These are phyloP conservation scores for Canna indica DNA, from an alignment of 176 grass and related monocot species.

Conservation along the genomic window DNA sequence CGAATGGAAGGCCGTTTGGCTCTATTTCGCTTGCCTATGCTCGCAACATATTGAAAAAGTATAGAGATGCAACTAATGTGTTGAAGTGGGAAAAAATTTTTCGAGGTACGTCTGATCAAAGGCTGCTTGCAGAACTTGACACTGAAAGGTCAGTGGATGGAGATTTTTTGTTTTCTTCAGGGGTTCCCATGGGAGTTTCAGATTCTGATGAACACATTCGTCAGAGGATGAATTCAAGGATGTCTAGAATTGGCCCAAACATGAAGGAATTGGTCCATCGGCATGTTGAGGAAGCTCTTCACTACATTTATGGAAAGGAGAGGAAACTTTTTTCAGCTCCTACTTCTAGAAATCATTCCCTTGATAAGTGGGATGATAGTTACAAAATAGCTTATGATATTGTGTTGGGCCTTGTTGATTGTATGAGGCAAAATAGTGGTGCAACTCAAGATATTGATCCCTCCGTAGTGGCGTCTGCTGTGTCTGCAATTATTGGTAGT, in stretches of 20 bases:
- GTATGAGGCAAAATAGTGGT: slow-evolving; percentile 65
- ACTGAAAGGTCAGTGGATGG: slow-evolving; percentile 65
- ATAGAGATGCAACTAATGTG: slow-evolving; percentile 64
- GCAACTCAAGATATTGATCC: slow-evolving; percentile 61
- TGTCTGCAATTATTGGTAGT: slow-evolving; percentile 77
- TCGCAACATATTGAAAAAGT: slow-evolving; percentile 80
- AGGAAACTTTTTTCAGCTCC: slow-evolving; percentile 31
- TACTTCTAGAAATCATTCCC: slow-evolving; percentile 35
- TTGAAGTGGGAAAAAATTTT: slow-evolving; percentile 84
- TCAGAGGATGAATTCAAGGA: slow-evolving; percentile 69
- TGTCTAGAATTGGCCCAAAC: slow-evolving; percentile 49
- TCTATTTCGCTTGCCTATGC: slow-evolving; percentile 67
- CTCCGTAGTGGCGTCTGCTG: slow-evolving; percentile 62
- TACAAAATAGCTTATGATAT: slow-evolving; percentile 88
- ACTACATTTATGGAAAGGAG: slow-evolving; percentile 72
- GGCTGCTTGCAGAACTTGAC: slow-evolving; percentile 85
- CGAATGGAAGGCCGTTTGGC: slow-evolving; percentile 47
- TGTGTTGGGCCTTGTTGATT: slow-evolving; percentile 58
- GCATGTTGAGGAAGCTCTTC: slow-evolving; percentile 49
- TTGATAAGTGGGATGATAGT: slow-evolving; percentile 70
- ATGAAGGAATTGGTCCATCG: slow-evolving; percentile 95
- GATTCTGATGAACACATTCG: slow-evolving; percentile 75
- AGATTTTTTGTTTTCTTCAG: slow-evolving; percentile 53
- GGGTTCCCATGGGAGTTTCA: slow-evolving; percentile 41
- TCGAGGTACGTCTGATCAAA: slow-evolving; percentile 65